Conservation (phyloP, 768 basidiomycete species). For the Suillus clintonianus region DNA sequence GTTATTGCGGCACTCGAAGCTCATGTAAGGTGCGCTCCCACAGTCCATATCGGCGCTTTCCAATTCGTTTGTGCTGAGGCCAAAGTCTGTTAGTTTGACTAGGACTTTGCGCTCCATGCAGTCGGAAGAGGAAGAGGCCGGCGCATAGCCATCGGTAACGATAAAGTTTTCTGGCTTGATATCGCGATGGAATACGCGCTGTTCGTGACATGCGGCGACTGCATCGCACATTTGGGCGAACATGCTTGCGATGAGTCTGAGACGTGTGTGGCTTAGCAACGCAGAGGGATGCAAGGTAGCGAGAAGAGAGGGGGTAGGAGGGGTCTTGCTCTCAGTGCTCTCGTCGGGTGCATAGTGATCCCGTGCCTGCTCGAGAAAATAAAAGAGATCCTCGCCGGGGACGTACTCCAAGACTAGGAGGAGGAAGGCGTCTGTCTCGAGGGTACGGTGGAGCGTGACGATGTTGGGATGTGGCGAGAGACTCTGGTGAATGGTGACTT, state of each 20-base stretch:
- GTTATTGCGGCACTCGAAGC: constrained; percentile 98
- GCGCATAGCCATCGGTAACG: constrained; percentile 77
- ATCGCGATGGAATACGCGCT: constrained; percentile 91
- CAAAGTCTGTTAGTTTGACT: constrained; percentile 97
- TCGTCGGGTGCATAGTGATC: constrained; percentile 66
- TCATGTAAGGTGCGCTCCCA: constrained; percentile 99
- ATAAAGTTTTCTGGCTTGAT: constrained; percentile 99
- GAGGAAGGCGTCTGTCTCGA: constrained; percentile 89
- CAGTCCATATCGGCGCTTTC: constrained; percentile 97
- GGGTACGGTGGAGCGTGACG: constrained; percentile 90
- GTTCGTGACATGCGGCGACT: constrained; percentile 90
- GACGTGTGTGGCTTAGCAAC: constrained; percentile 82
- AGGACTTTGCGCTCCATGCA: constrained; percentile 81
- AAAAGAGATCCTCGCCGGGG: constrained; percentile 96
- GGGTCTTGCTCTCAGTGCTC: constrained; percentile 49
- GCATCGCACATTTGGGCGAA: constrained; percentile 99
- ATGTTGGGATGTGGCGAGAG: constrained; percentile 90
- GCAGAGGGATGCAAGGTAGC: constrained; percentile 78
- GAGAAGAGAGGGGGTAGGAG: constrained; percentile 91
- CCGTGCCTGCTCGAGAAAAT: constrained; percentile 95
- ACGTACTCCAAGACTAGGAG: constrained; percentile 94
- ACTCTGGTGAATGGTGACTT: constrained; percentile 95
- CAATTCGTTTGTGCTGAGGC: constrained; percentile 85
- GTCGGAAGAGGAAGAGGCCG: constrained; percentile 37
- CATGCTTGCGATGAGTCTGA: constrained; percentile 95